Evolutionary conservation across 306 rosid genomes (phyloP), one percentile per base, ranked within the genome.

Genomic region (Malus sieversii): DNA sequence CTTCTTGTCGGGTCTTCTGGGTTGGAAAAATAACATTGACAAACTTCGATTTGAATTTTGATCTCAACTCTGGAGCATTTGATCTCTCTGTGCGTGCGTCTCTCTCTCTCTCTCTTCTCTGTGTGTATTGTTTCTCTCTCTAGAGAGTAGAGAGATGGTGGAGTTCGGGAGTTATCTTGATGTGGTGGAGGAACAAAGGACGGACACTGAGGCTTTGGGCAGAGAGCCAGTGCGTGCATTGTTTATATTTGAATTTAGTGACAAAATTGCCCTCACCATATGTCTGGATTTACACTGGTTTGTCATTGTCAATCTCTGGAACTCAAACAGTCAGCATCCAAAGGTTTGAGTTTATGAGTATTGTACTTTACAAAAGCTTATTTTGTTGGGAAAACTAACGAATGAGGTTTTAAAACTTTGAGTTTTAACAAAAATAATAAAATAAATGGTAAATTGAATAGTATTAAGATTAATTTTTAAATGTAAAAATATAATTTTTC

Each of bases 141-240:
- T 59, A 7, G 57, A 7, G 19, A 7, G 52, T 22, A n/a, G 20
- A 75, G 48, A 63, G 2, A 1, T 2, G 9, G 42, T 35, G 25
- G 18, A 25, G 58, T 23, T 40, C 59, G 67, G 35, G 42, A 40
- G 30, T 10, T 40, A 59, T 59, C 40, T 52, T 61, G 70, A 67
- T 42, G 73, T 51, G 72, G 69, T 38, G 73, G 72, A 32, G 73
- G 73, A 74, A 63, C 66, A 72, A 68, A 76, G 69, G 44, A 68
- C 70, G 68, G n/a, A 75, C 79, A 1, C 84, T 79, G 83, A 80
- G 83, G 82, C 88, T 66, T 89, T 73, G 96, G 88, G 84, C 87
- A 86, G 95, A 79, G 95, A 75, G 90, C 90, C 71, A 75, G 45
- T 59, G 60, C 66, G 60, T 76, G 44, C 66, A 3, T 65, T 15